phyloP scores from a whole-genome alignment of 495 filamentous ascomycete genomes.

The Polyplosphaeria fusca region DNA sequence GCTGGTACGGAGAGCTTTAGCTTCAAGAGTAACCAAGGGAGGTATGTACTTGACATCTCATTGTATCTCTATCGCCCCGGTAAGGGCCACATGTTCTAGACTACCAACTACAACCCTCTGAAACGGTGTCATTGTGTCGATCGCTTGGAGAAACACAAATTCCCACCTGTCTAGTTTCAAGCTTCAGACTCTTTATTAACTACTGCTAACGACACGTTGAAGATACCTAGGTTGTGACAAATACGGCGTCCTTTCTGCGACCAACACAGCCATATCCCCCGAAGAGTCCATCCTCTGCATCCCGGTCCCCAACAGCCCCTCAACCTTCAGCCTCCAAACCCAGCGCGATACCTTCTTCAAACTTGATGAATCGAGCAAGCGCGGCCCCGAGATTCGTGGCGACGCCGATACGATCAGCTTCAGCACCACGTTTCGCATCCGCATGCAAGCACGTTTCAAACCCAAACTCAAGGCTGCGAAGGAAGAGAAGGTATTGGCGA shows the following conservation, averaged over 20 bases:
- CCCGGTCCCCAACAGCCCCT: constrained; percentile 32
- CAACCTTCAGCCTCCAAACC: constrained; percentile 37
- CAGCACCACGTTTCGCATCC: constrained; percentile 73
- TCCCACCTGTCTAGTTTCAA: too few species aligned
- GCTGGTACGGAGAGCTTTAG: constrained; percentile 76
- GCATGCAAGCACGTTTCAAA: constrained; percentile 95
- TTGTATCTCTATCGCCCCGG: too few species aligned
- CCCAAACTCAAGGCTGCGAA: constrained; percentile 72
- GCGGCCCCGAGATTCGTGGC: constrained; percentile 54
- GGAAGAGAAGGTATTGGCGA: constrained; percentile 74
- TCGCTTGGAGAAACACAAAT: too few species aligned
- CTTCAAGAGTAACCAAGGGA: constrained; percentile 85
- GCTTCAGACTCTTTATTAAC: too few species aligned
- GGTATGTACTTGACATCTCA: too few species aligned
- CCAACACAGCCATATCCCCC: constrained; percentile 71
- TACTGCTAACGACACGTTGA: not conserved
- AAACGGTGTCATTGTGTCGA: too few species aligned
- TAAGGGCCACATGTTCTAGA: too few species aligned
- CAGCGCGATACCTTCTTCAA: constrained; percentile 40
- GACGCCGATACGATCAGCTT: constrained; percentile 71
- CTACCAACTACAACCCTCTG: too few species aligned
- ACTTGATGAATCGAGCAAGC: constrained; percentile 34
- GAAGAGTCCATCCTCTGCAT: constrained; percentile 69
- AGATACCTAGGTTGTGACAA: constrained; percentile 80
- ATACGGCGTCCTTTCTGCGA: constrained; percentile 72